These are phyloP conservation scores for Canavalia gladiata DNA, from an alignment of 306 rosid genomes.

Conservation along the genomic window DNA sequence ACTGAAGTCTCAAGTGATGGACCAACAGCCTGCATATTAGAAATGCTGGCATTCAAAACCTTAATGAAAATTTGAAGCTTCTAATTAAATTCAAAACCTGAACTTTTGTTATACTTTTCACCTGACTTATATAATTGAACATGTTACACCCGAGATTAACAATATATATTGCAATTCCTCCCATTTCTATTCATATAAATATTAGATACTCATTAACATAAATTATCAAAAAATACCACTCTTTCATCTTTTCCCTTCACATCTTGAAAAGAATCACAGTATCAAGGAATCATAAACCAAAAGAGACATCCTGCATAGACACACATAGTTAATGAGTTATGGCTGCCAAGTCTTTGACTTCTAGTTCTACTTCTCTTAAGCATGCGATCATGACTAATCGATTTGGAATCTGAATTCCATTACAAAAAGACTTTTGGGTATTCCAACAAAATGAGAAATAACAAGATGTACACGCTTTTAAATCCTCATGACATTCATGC, in stretches of 20 bases:
- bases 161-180: neutral
- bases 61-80: constrained; percentile 30
- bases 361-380: neutral
- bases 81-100: constrained; percentile 2
- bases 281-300: neutral
- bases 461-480: neutral
- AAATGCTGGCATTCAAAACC: constrained; percentile 29
- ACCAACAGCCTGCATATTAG: constrained; percentile 57
- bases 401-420: neutral
- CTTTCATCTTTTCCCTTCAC: constrained; percentile 1
- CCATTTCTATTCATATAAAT: neutral
- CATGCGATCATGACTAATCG: neutral
- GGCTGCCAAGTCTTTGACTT: neutral
- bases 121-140: constrained; percentile 23
- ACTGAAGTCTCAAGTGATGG: constrained; percentile 53
- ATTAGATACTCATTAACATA: neutral
- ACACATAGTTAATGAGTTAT: constrained; percentile 1
- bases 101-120: neutral
- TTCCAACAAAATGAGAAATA: neutral
- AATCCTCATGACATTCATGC: neutral
- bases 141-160: neutral
- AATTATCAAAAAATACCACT: neutral
- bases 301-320: neutral
- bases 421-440: neutral
- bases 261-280: neutral